Base-by-base conservation (phyloP, 495 filamentous ascomycete genomes). In the Penicillium desertorum region DNA sequence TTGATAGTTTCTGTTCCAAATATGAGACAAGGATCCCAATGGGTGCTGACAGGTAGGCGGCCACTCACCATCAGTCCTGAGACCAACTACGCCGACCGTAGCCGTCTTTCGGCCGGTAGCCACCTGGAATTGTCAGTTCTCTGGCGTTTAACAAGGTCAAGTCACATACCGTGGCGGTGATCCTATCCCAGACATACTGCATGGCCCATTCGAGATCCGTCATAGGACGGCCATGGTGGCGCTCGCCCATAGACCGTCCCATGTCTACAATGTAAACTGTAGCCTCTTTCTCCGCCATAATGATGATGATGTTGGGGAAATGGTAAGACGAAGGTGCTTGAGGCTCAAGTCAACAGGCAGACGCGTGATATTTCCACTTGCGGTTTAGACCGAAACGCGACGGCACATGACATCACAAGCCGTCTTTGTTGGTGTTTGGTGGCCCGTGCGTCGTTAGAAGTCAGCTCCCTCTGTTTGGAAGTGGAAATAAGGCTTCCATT, bases 171-270 rank as follows among this genome's bases (percentile, higher is more conserved):
- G 90, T 96, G 20, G 81, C 85, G 1, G 90, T 90, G 62, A 98
- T 95, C 63, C 86, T 91, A 71, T 97, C 94, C 94, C 94, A 99
- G 47, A 99, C 84, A 79, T 96, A 99, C 54, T 83, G 83, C 88
- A 98, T 87, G 19, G 86, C 82, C 80, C 84, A 98, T 54, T 96
- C 90, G 4, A 98, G 83, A 72, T 98, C 89, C 16, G 89, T 87
- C 65, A 92, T 80, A 7, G 71, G 63, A 48, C 95, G 85, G n/a
- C 86, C 91, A 77, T 86, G 78, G 59, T 83, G 82, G 58, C 79
- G 82, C 64, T 89, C 77, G 45, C 82, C 87, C 90, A 96, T 98
- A 19, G 94, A 90, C 59, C 71, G 73, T 48, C 90, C 92, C 23
- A 96, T 79, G 71, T 98, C 93, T 47, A 99, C 71, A 63, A 98